Percentiles rank a stretch among this genome's conserved stretches.
phyloP scores from a whole-genome alignment of 345 rosid species.

The Aurinia saxatilis region DNA sequence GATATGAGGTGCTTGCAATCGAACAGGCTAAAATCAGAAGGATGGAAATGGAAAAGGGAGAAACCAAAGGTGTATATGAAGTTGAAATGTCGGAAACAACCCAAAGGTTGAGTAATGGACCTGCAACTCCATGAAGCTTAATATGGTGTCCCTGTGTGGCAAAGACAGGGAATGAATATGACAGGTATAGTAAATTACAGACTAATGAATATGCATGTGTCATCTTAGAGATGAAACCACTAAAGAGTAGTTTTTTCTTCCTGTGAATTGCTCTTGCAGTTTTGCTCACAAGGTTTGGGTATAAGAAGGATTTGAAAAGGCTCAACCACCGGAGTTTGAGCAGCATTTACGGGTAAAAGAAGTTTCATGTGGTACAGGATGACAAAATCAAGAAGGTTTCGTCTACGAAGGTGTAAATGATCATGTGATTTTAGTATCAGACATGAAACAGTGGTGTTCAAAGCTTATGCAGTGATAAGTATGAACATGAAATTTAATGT shows the following conservation, averaged over 20 bases:
- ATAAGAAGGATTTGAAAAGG: neutral
- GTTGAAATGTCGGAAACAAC: slow-evolving; percentile 34
- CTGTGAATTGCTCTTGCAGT: slow-evolving; percentile 8
- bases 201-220: neutral
- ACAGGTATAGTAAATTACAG: neutral
- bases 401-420: slow-evolving; percentile 1
- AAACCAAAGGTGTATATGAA: slow-evolving; percentile 17
- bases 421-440: slow-evolving; percentile 1
- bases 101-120: neutral
- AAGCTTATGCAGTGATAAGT: slow-evolving; percentile 4
- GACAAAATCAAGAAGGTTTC: neutral
- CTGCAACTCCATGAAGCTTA: slow-evolving; percentile 16
- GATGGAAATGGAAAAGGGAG: slow-evolving; percentile 8
- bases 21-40: slow-evolving; percentile 23
- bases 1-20: slow-evolving; percentile 28
- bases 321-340: neutral
- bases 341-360: neutral
- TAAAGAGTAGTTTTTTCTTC: no score
- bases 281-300: neutral
- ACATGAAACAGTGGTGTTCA: slow-evolving; percentile 8
- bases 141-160: neutral
- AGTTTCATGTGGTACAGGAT: neutral
- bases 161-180: neutral
- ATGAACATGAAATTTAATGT: slow-evolving; percentile 8
- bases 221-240: neutral